Conservation (phyloP, 2,329 filamentous ascomycete genomes). For the Neocucurbitaria cava region DNA sequence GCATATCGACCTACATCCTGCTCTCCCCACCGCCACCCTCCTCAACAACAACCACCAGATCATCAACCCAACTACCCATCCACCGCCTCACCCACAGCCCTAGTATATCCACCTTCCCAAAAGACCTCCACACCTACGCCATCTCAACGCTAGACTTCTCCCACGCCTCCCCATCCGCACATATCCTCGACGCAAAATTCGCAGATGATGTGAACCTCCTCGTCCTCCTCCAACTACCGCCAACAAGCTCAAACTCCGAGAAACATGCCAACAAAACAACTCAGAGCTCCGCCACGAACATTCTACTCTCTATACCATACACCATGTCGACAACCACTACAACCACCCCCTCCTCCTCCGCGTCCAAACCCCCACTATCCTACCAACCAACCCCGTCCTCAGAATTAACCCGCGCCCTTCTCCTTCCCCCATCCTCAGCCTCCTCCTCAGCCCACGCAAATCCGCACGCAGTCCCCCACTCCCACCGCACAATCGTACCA, state of each 20-base stretch:
- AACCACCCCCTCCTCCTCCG: no score
- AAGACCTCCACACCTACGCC: conserved; percentile 43
- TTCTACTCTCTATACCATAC: conserved; percentile 33
- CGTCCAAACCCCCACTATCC: neutral
- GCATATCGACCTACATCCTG: conserved; percentile 38
- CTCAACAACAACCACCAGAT: conserved; percentile 14
- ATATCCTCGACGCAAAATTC: conserved; percentile 71
- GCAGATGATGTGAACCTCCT: conserved; percentile 68
- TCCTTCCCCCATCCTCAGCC: no score
- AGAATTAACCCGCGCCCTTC: neutral
- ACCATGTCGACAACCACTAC: no score
- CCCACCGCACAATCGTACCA: conserved; percentile 3
- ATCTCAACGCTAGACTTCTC: conserved; percentile 62
- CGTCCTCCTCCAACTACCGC: conserved; percentile 57
- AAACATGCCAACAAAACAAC: neutral
- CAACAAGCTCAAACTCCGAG: neutral
- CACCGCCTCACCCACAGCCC: conserved; percentile 45
- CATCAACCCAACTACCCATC: no score
- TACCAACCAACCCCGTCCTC: conserved; percentile 1
- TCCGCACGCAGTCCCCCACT: conserved; percentile 2
- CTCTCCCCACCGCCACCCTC: conserved; percentile 15
- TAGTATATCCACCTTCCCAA: conserved; percentile 50
- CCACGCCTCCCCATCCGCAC: conserved; percentile 31
- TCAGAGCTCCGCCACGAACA: neutral
- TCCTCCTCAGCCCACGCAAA: no score